These are phyloP conservation scores for Kondoa malvinella DNA, from an alignment of 768 basidiomycete species.

Conservation along the genomic window DNA sequence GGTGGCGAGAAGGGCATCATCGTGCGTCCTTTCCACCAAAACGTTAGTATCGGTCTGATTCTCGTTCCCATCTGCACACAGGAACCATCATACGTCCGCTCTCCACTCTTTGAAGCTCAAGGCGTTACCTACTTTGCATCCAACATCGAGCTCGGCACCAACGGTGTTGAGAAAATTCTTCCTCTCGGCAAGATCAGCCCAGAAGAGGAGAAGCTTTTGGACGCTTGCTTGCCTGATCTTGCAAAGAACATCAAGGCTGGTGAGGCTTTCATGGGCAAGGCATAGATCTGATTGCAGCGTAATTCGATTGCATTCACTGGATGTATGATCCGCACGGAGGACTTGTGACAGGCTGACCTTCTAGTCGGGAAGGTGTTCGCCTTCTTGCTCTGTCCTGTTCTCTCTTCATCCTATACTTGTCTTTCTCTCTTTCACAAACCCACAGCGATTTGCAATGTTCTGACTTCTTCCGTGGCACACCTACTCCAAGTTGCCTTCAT, in stretches of 20 bases:
- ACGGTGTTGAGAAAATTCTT: slow-evolving; percentile 87
- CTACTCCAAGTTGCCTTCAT: too few relatives aligned
- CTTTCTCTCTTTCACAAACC: too few relatives aligned
- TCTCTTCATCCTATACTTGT: too few relatives aligned
- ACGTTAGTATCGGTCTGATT: background rate
- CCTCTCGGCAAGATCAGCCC: slow-evolving; percentile 60
- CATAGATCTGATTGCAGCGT: too few relatives aligned
- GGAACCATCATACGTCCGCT: slow-evolving; percentile 45
- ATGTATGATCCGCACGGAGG: too few relatives aligned
- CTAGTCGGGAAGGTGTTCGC: too few relatives aligned
- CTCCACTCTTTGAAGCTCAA: slow-evolving; percentile 61
- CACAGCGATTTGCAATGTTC: too few relatives aligned
- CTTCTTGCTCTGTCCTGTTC: too few relatives aligned
- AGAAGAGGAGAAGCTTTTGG: slow-evolving; percentile 69
- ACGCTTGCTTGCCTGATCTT: slow-evolving; percentile 73
- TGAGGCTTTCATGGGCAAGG: slow-evolving; percentile 8
- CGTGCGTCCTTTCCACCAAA: slow-evolving; percentile 36
- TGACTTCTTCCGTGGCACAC: too few relatives aligned
- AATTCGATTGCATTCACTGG: too few relatives aligned
- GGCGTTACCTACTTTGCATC: slow-evolving; percentile 91
- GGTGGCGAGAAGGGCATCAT: slow-evolving; percentile 55
- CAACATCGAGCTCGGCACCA: slow-evolving; percentile 71
- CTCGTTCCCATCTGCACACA: background rate
- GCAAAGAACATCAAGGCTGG: slow-evolving; percentile 36
- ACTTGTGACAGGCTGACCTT: too few relatives aligned